Conservation (phyloP, 164 flowering plant genomes). For the Annona squamosa region DNA sequence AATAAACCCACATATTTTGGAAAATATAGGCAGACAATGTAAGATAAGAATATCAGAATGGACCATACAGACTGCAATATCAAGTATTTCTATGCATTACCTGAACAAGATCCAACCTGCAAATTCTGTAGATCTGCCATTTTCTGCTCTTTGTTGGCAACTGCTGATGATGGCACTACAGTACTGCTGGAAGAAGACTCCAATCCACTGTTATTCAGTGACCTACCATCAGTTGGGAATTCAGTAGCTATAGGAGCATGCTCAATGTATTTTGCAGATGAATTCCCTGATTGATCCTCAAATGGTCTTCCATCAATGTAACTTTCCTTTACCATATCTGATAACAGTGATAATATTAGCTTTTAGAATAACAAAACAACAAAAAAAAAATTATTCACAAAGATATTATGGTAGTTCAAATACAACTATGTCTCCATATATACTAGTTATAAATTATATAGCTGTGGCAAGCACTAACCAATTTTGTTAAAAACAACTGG, state of each 20-base stretch:
- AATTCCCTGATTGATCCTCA: neutral
- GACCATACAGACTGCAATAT: conserved; percentile 11
- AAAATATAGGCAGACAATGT: conserved; percentile 10
- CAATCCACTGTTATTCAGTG: conserved; percentile 4
- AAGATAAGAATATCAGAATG: conserved; percentile 15
- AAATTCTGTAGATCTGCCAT: neutral
- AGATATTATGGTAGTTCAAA: no score
- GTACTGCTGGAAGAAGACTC: conserved; percentile 9
- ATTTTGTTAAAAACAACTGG: no score
- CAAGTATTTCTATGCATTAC: conserved; percentile 7
- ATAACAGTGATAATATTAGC: neutral
- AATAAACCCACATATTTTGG: neutral
- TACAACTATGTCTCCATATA: no score
- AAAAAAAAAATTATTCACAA: neutral
- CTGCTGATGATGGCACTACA: neutral
- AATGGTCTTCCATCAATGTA: neutral
- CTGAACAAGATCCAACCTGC: neutral
- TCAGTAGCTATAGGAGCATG: neutral
- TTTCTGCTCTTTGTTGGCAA: conserved; percentile 1
- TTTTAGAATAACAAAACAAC: neutral
- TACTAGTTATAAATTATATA: no score
- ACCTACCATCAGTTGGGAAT: conserved; percentile 6
- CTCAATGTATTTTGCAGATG: neutral
- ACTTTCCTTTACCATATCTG: neutral
- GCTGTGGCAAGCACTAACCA: no score